Base-by-base conservation (phyloP, 768 basidiomycete species). In the Suillus cothurnatus region DNA sequence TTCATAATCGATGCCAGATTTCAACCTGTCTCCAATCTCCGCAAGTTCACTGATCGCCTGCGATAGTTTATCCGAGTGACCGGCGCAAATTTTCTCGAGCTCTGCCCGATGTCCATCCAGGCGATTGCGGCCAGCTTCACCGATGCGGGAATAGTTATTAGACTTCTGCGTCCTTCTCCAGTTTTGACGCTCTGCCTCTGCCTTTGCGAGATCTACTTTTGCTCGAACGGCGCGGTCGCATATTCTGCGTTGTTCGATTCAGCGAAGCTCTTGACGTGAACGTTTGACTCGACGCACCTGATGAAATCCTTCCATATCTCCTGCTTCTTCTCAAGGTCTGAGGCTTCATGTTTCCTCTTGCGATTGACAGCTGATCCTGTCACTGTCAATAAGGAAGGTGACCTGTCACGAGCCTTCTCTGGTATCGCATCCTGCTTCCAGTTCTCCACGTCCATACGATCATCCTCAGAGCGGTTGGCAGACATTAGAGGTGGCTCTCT, bases 101-200 rank as follows among this genome's bases (percentile, higher is more conserved):
- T 71, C 72, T 38, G 68, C 21, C 49, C 75, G 75, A 58, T 72
- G 70, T 8, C 28, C 69, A 39, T 76, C 75, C 15, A 76, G 74
- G 63, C 32, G 73, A n/a, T 70, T 68, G 28, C 74, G 69, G 39
- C 75, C 75, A 26, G 71, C 74, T 47, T 73, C 72, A 49, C 75
- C 75, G 59, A 76, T 68, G 57, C 77, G 75, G 50, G 65, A 56
- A 65, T 72, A 76, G 45, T 67, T 66, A 8, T 62, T 19, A 64
- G 75, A 76, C 45, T 76, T 78, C 47, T 77, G 75, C 9, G 73
- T 70, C 28, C 71, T 71, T 55, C 64, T 68, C 77, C 77, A 76
- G 43, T 72, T 72, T 12, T 69, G 66, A 36, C 68, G 75, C 45
- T 76, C 70, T 6, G 65, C 58, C 41, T 76, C 77, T 9, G 77